phyloP scores from a whole-genome alignment of 352 stramenopile genomes.

The Phytophthora kernoviae region DNA sequence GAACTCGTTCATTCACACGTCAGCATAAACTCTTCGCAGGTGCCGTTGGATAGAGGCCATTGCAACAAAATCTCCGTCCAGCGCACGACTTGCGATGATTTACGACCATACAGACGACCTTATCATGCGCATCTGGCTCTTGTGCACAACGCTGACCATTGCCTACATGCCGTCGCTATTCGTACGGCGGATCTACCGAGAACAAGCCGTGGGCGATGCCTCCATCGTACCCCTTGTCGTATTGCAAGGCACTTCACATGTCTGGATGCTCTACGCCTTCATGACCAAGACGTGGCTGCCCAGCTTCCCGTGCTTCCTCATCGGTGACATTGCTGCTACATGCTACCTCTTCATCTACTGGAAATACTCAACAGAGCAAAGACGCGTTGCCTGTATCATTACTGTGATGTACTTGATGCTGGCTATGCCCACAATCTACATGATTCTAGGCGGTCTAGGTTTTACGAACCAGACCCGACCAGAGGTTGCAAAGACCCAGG shows the following conservation, averaged over 20 bases:
- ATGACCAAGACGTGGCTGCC: slow-evolving; percentile 29
- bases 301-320: slow-evolving; percentile 28
- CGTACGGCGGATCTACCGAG: slow-evolving; percentile 14
- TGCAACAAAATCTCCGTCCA: background rate
- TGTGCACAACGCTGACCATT: slow-evolving; percentile 14
- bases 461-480: slow-evolving; percentile 17
- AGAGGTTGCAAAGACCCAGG: slow-evolving; percentile 20
- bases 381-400: slow-evolving; percentile 2
- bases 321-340: slow-evolving; percentile 20
- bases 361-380: slow-evolving; percentile 14
- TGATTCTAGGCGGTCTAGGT: slow-evolving; percentile 17
- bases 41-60: background rate
- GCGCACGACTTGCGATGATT: background rate
- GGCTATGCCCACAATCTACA: slow-evolving; percentile 18
- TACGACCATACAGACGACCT: slow-evolving; percentile 4
- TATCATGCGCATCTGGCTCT: slow-evolving; percentile 13
- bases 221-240: slow-evolving; percentile 10
- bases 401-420: slow-evolving; percentile 7
- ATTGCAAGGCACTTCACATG: slow-evolving; percentile 19
- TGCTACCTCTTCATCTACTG: slow-evolving; percentile 28
- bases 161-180: slow-evolving; percentile 19
- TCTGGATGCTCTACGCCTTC: slow-evolving; percentile 20
- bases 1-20: too few relatives aligned
- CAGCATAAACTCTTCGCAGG: too few relatives aligned
- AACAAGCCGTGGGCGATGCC: slow-evolving; percentile 1